Evolutionary conservation across 164 flowering plant genomes (phyloP), one percentile per base, ranked within the genome.

Genomic region (Macadamia integrifolia): DNA sequence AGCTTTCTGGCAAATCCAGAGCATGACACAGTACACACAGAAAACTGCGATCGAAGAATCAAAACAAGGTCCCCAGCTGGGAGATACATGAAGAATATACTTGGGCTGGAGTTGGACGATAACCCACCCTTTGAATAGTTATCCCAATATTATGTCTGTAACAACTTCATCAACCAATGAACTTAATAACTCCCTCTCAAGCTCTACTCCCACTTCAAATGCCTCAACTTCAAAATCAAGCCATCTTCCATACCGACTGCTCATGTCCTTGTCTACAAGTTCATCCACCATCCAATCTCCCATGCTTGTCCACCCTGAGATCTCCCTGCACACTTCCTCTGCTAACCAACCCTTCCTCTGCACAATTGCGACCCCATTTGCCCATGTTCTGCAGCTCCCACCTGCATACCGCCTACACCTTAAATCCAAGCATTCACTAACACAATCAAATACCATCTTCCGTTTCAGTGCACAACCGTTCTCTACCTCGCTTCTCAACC

Each of bases 221-320:
- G 67, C 83, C 73, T 92, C 98, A 30, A 65, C 69, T 65, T 87
- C 92, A 71, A 84, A 91, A 44, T 89, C 86, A 56, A 80, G 77
- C 98, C 98, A 92, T 77, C 66, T 89, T 13, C 97, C 96, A 73
- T 76, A 58, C 7, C 71, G 77, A 67, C 77, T 78, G 76, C 96
- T 90, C 99, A 95, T 90, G 72, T 95, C 99, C 80, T 81, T 86
- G 67, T 92, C 92, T 1, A 95, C 88, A 58, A 95, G 88, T 70
- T 91, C 97, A 76, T 95, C 99, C 61, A 92, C 90, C 90, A 87
- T 87, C 62, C 78, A 83, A 35, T 92, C 82, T 55, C 79, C 84
- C 89, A 85, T 79, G 50, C 77, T 74, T 79, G 80, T 78, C 89
- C 86, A 91, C 43, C 77, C 80, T 13, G 79, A 74, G 9, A 92